Evolutionary conservation across 139 green algal species (phyloP).

Genomic region (Tetraselmis striata): DNA sequence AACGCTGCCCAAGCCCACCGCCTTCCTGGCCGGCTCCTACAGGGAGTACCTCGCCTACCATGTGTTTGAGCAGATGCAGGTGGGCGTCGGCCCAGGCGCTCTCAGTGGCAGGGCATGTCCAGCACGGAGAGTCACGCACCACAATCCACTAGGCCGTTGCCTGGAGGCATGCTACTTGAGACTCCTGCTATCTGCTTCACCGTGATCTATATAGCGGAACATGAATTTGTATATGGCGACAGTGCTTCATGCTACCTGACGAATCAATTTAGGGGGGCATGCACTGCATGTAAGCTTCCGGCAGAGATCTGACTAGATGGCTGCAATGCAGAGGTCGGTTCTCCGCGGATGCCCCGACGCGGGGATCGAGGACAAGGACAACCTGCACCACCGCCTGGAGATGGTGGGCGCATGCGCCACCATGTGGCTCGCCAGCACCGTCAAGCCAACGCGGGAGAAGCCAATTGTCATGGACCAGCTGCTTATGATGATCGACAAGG

Average conservation of each 20-base stretch:
- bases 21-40: not conserved
- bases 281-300: too few relatives aligned
- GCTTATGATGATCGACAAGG: not conserved
- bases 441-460: not conserved
- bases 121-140: too few relatives aligned
- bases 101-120: too few relatives aligned
- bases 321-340: not conserved
- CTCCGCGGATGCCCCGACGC: not conserved
- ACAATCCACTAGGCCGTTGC: too few relatives aligned
- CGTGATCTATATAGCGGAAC: too few relatives aligned
- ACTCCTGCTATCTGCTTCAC: too few relatives aligned
- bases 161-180: too few relatives aligned
- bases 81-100: too few relatives aligned
- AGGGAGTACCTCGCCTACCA: not conserved
- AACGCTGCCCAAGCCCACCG: not conserved
- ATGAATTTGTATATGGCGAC: too few relatives aligned
- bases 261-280: too few relatives aligned
- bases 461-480: not conserved
- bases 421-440: not conserved
- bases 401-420: not conserved
- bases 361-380: not conserved
- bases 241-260: too few relatives aligned
- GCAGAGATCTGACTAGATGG: too few relatives aligned
- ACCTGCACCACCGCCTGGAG: not conserved
- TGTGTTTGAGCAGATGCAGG: not conserved